These are phyloP conservation scores for Lentinus brumalis DNA, from an alignment of 768 basidiomycete genomes.

Conservation along the genomic window DNA sequence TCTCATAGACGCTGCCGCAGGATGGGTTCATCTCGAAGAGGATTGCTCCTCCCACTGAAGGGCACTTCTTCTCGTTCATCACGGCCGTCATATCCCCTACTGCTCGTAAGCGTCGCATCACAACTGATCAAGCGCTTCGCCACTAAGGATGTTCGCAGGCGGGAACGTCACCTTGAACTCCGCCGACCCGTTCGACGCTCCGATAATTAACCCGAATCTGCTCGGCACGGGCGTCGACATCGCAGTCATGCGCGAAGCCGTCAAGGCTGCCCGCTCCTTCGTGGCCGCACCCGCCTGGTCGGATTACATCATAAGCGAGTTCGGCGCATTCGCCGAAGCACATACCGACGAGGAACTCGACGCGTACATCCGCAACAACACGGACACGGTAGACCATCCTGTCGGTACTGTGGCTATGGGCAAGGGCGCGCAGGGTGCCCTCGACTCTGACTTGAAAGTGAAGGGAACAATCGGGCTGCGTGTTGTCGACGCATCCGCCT, in stretches of 20 bases:
- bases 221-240: slow-evolving; percentile 28
- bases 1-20: neutral
- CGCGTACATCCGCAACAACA: slow-evolving; percentile 15
- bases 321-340: neutral
- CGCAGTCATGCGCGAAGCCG: slow-evolving; percentile 23
- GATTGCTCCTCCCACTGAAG: slow-evolving; percentile 12
- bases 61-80: slow-evolving; percentile 18
- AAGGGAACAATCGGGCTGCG: slow-evolving; percentile 45
- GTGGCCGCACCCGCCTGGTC: slow-evolving; percentile 14
- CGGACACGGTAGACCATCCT: slow-evolving; percentile 23
- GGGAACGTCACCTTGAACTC: slow-evolving; percentile 33
- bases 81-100: slow-evolving; percentile 20
- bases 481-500: slow-evolving; percentile 23
- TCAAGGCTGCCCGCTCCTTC: neutral
- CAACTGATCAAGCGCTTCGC: neutral
- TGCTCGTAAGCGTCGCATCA: slow-evolving; percentile 15
- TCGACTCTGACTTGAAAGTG: slow-evolving; percentile 42
- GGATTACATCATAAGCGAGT: slow-evolving; percentile 4
- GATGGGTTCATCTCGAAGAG: neutral
- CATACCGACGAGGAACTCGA: slow-evolving; percentile 19
- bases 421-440: slow-evolving; percentile 29
- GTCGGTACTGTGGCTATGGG: slow-evolving; percentile 43
- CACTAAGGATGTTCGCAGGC: slow-evolving; percentile 2
- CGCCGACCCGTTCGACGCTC: slow-evolving; percentile 42
- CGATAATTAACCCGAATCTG: slow-evolving; percentile 20